A percentile compares a stretch with the other conserved stretches of the same genome.
Evolutionary conservation across 2,329 filamentous ascomycete species (phyloP).

Genomic region (Amphichorda felina): DNA sequence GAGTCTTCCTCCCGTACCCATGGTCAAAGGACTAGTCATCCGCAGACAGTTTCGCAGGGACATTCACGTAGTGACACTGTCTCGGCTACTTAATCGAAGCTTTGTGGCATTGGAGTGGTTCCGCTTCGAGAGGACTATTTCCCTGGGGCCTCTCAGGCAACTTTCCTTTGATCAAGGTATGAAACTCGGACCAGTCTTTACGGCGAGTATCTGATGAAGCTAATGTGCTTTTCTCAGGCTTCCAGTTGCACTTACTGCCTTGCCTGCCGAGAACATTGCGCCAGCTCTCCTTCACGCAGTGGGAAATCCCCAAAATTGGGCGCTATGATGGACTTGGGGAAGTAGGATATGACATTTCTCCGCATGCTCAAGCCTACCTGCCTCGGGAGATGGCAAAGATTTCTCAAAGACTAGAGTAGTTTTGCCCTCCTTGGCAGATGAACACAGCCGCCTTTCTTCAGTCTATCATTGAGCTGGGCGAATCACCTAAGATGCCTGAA

Average conservation of each 20-base stretch:
- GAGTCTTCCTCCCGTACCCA: conserved; percentile 6
- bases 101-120: conserved; percentile 8
- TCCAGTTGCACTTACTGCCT: conserved; percentile 6
- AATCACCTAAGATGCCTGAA: conserved; percentile 1
- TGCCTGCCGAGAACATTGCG: conserved; percentile 7
- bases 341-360: conserved; percentile 1
- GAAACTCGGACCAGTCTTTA: conserved; percentile 1
- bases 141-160: conserved; percentile 3
- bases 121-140: conserved; percentile 7
- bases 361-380: conserved; percentile 4
- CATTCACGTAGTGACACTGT: conserved; percentile 5
- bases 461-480: conserved; percentile 5
- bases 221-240: conserved; percentile 5
- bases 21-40: conserved; percentile 7
- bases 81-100: conserved; percentile 6
- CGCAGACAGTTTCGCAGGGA: conserved; percentile 7
- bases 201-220: conserved; percentile 4
- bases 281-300: conserved; percentile 7
- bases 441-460: conserved; percentile 7
- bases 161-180: conserved; percentile 6
- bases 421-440: conserved; percentile 8
- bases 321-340: not conserved
- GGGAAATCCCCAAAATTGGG: conserved; percentile 5
- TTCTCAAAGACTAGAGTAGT: conserved; percentile 6
- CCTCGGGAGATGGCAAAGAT: conserved; percentile 7